phyloP scores from a whole-genome alignment of 768 basidiomycete genomes.

The Boletus pseudopeckii region DNA sequence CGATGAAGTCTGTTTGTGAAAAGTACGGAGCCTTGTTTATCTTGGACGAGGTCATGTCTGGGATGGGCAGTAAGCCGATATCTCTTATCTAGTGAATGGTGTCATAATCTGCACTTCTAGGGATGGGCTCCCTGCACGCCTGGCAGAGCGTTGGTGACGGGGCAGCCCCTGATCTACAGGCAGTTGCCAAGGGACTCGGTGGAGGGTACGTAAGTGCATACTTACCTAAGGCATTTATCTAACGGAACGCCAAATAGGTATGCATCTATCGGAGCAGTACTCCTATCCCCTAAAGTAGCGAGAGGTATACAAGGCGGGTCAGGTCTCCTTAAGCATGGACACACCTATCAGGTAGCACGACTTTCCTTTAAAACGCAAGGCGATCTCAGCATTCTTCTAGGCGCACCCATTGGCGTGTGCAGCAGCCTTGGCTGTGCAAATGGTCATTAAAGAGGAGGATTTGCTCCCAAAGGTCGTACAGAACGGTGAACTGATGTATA shows the following conservation, averaged over 20 bases:
- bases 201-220: conserved; percentile 58
- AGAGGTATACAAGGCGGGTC: conserved; percentile 65
- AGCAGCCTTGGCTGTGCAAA: conserved; percentile 78
- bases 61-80: conserved; percentile 73
- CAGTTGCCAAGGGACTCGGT: conserved; percentile 85
- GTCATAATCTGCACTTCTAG: conserved; percentile 33
- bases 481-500: conserved; percentile 60
- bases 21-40: conserved; percentile 74
- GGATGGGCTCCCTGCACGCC: conserved; percentile 83
- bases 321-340: conserved; percentile 79
- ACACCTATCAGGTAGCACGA: conserved; percentile 68
- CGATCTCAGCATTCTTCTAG: conserved; percentile 32
- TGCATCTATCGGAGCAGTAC: conserved; percentile 76
- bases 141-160: conserved; percentile 85
- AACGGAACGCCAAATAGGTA: conserved; percentile 46
- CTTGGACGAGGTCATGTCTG: conserved; percentile 90
- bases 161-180: conserved; percentile 78
- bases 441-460: conserved; percentile 64
- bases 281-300: conserved; percentile 70
- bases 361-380: background rate
- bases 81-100: background rate
- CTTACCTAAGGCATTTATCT: background rate
- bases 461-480: conserved; percentile 61
- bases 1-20: conserved; percentile 79
- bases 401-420: conserved; percentile 75